These are phyloP conservation scores for Datisca glomerata DNA, from an alignment of 306 rosid species.

Conservation along the genomic window DNA sequence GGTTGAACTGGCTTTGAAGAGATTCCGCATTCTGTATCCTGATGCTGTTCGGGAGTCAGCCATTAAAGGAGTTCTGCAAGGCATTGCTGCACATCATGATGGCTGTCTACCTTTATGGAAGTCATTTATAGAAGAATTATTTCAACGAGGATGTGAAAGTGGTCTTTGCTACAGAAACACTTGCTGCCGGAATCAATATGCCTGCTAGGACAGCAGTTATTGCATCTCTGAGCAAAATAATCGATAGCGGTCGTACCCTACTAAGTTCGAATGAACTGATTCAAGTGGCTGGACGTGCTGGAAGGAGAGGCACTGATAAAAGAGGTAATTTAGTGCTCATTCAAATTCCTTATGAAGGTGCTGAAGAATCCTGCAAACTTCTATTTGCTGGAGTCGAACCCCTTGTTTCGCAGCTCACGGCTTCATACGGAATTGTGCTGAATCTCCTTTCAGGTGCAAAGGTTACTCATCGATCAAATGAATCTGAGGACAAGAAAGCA, in stretches of 20 bases:
- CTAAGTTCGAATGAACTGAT: conserved; percentile 81
- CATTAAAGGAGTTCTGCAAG: conserved; percentile 66
- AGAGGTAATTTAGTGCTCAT: conserved; percentile 78
- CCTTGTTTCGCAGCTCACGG: conserved; percentile 87
- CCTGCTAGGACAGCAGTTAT: conserved; percentile 93
- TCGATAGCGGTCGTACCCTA: conserved; percentile 50
- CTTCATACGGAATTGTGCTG: conserved; percentile 95
- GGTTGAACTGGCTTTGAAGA: conserved; percentile 82
- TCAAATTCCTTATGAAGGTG: conserved; percentile 81
- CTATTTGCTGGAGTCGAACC: conserved; percentile 90
- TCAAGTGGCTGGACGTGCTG: conserved; percentile 99
- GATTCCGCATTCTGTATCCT: conserved; percentile 73
- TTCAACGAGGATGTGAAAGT: conserved; percentile 89
- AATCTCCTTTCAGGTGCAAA: conserved; percentile 86
- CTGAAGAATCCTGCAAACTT: conserved; percentile 89
- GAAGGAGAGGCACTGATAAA: conserved; percentile 88
- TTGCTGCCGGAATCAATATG: conserved; percentile 97
- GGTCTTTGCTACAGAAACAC: conserved; percentile 95
- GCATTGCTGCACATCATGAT: conserved; percentile 97
- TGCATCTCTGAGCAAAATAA: conserved; percentile 80
- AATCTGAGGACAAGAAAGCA: conserved; percentile 32
- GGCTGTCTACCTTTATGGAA: conserved; percentile 97
- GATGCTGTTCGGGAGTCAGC: conserved; percentile 93
- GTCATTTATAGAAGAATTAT: conserved; percentile 84
- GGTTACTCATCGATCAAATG: conserved; percentile 55